A percentile compares a stretch with the other conserved stretches of the same genome.
Evolutionary conservation across 2,329 filamentous ascomycete species (phyloP).

Genomic region (Pestalotiopsis sp.): DNA sequence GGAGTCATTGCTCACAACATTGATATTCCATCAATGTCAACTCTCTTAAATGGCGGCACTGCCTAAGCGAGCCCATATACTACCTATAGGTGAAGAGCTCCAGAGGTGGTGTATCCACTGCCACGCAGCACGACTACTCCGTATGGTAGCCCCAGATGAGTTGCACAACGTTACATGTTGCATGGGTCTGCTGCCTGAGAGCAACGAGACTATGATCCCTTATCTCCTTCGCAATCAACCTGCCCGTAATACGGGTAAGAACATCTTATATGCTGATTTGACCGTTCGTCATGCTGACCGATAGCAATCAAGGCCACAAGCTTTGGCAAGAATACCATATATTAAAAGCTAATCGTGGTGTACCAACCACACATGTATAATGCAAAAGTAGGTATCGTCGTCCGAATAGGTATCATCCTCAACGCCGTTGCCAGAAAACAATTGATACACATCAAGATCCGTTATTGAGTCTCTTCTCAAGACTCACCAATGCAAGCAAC

Average conservation of each 20-base stretch:
- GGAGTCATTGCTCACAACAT: too few species aligned
- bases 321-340: background rate
- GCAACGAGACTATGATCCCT: background rate
- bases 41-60: too few species aligned
- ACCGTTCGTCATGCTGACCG: background rate
- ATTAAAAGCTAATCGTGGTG: background rate
- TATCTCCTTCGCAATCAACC: background rate
- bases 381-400: background rate
- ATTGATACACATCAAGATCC: background rate
- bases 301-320: background rate
- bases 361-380: background rate
- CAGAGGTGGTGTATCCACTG: background rate
- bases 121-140: background rate
- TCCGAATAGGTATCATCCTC: constrained; percentile 4
- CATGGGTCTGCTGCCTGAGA: too few species aligned
- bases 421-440: constrained; percentile 7
- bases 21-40: too few species aligned
- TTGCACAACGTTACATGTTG: background rate
- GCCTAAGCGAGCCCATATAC: too few species aligned
- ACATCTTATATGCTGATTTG: too few species aligned
- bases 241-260: too few species aligned
- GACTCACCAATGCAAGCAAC: constrained; percentile 64
- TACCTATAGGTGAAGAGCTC: too few species aligned
- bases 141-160: background rate
- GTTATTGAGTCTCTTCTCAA: constrained; percentile 18